Percentiles rank a stretch among this genome's conserved stretches.
These are phyloP conservation scores for Persicaria tinctoria DNA, from an alignment of 148 eudicot genomes.

Conservation along the genomic window DNA sequence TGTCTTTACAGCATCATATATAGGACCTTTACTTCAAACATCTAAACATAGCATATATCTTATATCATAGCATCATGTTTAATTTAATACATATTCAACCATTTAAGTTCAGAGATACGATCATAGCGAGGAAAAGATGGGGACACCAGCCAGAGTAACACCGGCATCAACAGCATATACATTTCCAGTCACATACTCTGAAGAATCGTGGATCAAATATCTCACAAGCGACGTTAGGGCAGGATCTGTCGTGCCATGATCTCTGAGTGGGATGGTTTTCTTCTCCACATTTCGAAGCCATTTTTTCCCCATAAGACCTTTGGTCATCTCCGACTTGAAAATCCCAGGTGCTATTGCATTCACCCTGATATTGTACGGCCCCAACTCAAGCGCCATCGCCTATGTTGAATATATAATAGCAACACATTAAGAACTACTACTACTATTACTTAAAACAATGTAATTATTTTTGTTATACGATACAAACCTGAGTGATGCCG, in stretches of 20 bases:
- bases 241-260: conserved; percentile 47
- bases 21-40: too few relatives aligned
- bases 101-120: too few relatives aligned
- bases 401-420: not conserved
- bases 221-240: conserved; percentile 59
- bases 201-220: conserved; percentile 56
- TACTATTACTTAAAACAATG: too few relatives aligned
- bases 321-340: conserved; percentile 63
- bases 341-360: conserved; percentile 62
- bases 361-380: conserved; percentile 45
- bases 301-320: conserved; percentile 39
- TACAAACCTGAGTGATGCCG: conserved; percentile 42
- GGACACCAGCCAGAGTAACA: conserved; percentile 46
- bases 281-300: conserved; percentile 41
- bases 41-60: too few relatives aligned
- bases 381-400: conserved; percentile 56
- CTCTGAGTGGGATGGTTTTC: conserved; percentile 37
- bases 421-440: too few relatives aligned
- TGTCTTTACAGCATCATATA: too few relatives aligned
- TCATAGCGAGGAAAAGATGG: conserved; percentile 64
- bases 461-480: too few relatives aligned
- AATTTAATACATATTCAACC: too few relatives aligned
- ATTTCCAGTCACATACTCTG: conserved; percentile 56
- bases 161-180: conserved; percentile 57
- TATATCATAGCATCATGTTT: too few relatives aligned